These are phyloP conservation scores for Saccharomyces uvarum DNA, from an alignment of 1,139 yeast species.

Conservation along the genomic window DNA sequence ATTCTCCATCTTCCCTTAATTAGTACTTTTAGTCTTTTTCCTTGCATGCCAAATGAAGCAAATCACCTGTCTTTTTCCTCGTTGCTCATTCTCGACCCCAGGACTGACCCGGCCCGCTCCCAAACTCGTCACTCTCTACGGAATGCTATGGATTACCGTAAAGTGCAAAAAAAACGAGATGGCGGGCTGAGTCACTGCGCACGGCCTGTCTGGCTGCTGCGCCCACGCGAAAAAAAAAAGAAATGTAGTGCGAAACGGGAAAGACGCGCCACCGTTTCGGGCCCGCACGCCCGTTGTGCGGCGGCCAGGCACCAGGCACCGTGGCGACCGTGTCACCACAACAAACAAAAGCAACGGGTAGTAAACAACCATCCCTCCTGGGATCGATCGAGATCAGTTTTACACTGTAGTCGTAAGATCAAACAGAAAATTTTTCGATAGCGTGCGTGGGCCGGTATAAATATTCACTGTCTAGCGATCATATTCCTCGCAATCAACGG, in stretches of 20 bases:
- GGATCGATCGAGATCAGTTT: background rate
- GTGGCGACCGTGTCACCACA: background rate
- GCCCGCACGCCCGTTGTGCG: background rate
- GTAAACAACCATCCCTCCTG: background rate
- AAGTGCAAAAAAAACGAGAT: background rate
- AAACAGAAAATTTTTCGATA: background rate
- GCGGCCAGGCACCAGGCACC: background rate
- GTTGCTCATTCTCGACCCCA: background rate
- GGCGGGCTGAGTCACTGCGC: background rate
- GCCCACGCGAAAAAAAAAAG: conserved; percentile 1
- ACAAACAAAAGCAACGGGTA: background rate
- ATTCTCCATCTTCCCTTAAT: background rate
- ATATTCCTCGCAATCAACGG: background rate
- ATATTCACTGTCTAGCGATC: background rate
- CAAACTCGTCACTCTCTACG: background rate
- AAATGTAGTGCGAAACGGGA: background rate
- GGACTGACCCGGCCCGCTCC: background rate
- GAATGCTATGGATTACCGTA: background rate
- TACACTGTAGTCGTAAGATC: background rate
- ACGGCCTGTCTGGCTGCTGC: background rate
- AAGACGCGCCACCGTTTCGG: background rate
- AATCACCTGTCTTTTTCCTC: background rate
- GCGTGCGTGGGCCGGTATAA: conserved; percentile 1
- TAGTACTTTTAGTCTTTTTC: background rate
- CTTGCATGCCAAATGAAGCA: background rate